Evolutionary conservation across 306 rosid genomes (phyloP), one percentile per base, ranked within the genome.

Genomic region (Hippophae gyantsensis): DNA sequence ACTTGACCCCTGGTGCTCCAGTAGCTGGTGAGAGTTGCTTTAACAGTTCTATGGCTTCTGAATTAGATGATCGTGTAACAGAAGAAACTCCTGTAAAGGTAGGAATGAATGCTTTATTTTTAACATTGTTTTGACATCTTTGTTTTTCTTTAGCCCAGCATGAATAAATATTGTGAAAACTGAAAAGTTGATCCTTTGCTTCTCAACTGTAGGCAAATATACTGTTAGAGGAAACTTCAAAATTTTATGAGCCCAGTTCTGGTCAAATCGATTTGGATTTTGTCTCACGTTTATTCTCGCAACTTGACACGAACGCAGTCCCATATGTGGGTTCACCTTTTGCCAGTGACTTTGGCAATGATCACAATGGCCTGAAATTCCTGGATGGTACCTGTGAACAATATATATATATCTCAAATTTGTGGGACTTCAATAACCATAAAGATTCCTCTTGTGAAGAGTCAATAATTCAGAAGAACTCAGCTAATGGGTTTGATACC

Each of bases 281-380:
- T 48, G 62, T 71, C 57, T 58, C 76, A 3, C 63, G 55, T 0
- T n/a, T 12, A 25, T 56, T 51, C 2, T 13, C 41, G 10, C 65
- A 23, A 26, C 23, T 57, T 42, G 48, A 51, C 18, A 6, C 56
- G 0, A 60, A 47, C 47, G 59, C 52, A 25, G 26, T 26, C 12
- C 60, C n/a, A 14, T 48, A 10, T 5, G 48, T 54, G 56, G 66
- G 58, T 67, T 76, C 77, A 58, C 76, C 79, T 65, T 67, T 55
- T 66, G 27, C 73, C 47, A 60, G 76, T 57, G 82, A 78, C 45
- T 78, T 78, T 58, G 82, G 82, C 57, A 69, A 54, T 48, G 58
- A 54, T 8, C 57, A 25, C n/a, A 66, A 58, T 56, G 66, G 48
- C 40, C 42, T 55, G 42, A 52, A 40, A 8, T 78, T 74, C 62